Evolutionary conservation across 805 yeast genomes (phyloP).

Genomic region (Kockiozyma suomiensis): DNA sequence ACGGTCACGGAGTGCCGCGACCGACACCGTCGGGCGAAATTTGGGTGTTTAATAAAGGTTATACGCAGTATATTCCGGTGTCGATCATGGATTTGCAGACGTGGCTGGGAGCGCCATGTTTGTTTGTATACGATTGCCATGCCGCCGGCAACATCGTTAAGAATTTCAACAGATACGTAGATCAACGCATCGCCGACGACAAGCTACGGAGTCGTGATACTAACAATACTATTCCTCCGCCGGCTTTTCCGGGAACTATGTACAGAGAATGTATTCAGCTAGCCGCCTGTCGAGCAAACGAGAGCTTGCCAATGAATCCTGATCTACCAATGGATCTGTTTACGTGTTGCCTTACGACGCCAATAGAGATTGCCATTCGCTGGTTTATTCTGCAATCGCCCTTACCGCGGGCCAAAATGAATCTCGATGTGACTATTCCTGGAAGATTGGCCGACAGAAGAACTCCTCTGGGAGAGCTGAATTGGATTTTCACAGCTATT

Average conservation of each 20-base stretch:
- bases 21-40: constrained; percentile 96
- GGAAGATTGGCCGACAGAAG: constrained; percentile 90
- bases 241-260: constrained; percentile 52
- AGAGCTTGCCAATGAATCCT: constrained; percentile 87
- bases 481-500: constrained; percentile 97
- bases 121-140: constrained; percentile 91
- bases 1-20: constrained; percentile 98
- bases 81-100: constrained; percentile 92
- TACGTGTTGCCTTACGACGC: constrained; percentile 93
- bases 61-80: constrained; percentile 96
- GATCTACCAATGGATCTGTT: constrained; percentile 94
- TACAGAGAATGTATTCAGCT: constrained; percentile 87
- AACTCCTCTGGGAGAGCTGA: constrained; percentile 92
- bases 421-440: constrained; percentile 64
- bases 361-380: constrained; percentile 88
- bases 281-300: constrained; percentile 89
- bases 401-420: constrained; percentile 43
- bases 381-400: constrained; percentile 81
- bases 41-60: constrained; percentile 97
- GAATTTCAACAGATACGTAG: constrained; percentile 86
- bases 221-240: constrained; percentile 41
- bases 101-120: constrained; percentile 98
- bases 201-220: constrained; percentile 41
- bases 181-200: constrained; percentile 85
- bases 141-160: constrained; percentile 91